Conservation (phyloP, 148 eudicot genomes). For the Vaccinium corymbosum region DNA sequence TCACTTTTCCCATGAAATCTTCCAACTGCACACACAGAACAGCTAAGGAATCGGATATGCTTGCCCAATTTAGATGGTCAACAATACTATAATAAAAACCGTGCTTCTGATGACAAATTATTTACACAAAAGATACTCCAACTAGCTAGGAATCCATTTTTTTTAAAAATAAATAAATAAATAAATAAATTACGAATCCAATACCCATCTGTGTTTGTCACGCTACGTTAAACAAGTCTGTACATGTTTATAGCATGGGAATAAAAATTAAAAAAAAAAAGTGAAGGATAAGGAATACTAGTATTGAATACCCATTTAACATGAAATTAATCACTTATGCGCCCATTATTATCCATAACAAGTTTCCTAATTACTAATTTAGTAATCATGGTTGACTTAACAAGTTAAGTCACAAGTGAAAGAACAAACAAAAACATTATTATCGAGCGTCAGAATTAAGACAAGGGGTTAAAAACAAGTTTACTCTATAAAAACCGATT, state of each 20-base stretch:
- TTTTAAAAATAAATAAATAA: background rate
- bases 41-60: background rate
- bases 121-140: background rate
- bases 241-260: background rate
- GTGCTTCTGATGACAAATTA: background rate
- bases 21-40: background rate
- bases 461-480: no score
- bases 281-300: no score
- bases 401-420: background rate
- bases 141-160: background rate
- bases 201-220: background rate
- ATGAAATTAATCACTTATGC: background rate
- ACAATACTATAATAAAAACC: background rate
- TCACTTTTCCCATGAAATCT: background rate
- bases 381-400: no score
- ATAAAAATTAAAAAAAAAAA: background rate
- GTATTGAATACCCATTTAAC: no score
- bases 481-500: no score
- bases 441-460: background rate
- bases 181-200: background rate
- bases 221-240: background rate
- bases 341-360: no score
- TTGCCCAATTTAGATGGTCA: background rate
- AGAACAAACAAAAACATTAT: background rate
- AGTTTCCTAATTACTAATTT: no score